Conservation (phyloP, 768 basidiomycete species). For the Hericium alpestre region DNA sequence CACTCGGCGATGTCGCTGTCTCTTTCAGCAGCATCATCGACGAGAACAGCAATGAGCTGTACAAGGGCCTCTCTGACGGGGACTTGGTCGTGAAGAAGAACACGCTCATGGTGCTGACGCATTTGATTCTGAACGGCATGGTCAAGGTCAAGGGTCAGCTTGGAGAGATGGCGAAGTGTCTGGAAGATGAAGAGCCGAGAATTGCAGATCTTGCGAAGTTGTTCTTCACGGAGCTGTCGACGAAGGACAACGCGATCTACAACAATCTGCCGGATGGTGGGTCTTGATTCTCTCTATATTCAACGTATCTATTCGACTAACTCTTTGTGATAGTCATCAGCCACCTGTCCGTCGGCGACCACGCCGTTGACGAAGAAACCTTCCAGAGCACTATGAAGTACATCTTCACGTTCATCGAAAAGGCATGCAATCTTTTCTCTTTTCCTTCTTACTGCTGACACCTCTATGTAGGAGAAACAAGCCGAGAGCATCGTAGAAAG, state of each 20-base stretch:
- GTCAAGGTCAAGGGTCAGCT: slow-evolving; percentile 99
- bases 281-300: slow-evolving; percentile 13
- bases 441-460: background rate
- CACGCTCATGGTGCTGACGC: slow-evolving; percentile 95
- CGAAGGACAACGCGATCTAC: slow-evolving; percentile 98
- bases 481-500: slow-evolving; percentile 96
- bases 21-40: slow-evolving; percentile 97
- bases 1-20: slow-evolving; percentile 93
- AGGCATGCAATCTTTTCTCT: slow-evolving; percentile 37
- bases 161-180: slow-evolving; percentile 99
- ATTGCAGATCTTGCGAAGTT: slow-evolving; percentile 93
- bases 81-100: slow-evolving; percentile 95
- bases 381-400: slow-evolving; percentile 92
- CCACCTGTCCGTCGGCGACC: slow-evolving; percentile 82
- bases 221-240: slow-evolving; percentile 92
- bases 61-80: slow-evolving; percentile 83
- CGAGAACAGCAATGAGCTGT: slow-evolving; percentile 92
- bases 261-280: slow-evolving; percentile 94
- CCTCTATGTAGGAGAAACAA: slow-evolving; percentile 76
- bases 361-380: slow-evolving; percentile 83
- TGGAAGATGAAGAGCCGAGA: slow-evolving; percentile 81
- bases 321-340: slow-evolving; percentile 63
- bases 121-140: slow-evolving; percentile 96
- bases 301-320: background rate
- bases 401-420: slow-evolving; percentile 95